Evolutionary conservation across 2,329 filamentous ascomycete species (phyloP), one percentile per base, ranked within the genome.

Genomic region (Hypomyces perniciosus): DNA sequence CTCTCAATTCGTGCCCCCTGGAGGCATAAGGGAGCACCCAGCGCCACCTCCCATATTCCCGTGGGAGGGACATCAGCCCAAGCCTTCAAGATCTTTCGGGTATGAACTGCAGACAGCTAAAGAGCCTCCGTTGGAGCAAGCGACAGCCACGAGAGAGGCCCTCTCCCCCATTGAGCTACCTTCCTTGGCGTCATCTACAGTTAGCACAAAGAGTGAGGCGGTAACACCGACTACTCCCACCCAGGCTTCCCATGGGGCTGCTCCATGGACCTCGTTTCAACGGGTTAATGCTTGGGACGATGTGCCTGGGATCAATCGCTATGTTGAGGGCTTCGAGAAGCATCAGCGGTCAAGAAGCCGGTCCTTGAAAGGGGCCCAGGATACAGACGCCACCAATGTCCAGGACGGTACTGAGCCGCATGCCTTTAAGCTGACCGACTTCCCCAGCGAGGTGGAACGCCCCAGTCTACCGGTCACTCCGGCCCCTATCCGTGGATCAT

Each of bases 271-370:
- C 56, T 77, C 77, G 43, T 96, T 86, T 65, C 75, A 81, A n/a
- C 79, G 83, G 43, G 81, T 76, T 46, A 99, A 97, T 67, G 91
- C 90, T 12, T 99, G 93, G 93, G 93, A 99, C 62, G 88, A 89
- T 48, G 80, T 95, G 47, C 88, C 88, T 9, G 86, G 89, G 57
- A 99, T 99, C 60, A 84, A 89, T 61, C 80, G 81, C 56, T 99
- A 96, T 65, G 88, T 97, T 49, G 87, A 88, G 56, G 78, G 81
- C 48, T 74, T 95, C 50, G 83, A 86, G 60, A 83, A 84, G 65
- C 77, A 81, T 62, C 71, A 69, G 45, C 71, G 72, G 42, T 59
- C 55, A 27, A 67, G 63, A 53, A 69, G 65, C 54, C 64, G 48
- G n/a, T 37, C 31, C 7, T 30, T 28, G 27, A 46, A 51, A 34